Percentiles rank a stretch among this genome's conserved stretches.
phyloP scores from a whole-genome alignment of 2,329 filamentous ascomycete genomes.

The Botryotinia narcissicola region DNA sequence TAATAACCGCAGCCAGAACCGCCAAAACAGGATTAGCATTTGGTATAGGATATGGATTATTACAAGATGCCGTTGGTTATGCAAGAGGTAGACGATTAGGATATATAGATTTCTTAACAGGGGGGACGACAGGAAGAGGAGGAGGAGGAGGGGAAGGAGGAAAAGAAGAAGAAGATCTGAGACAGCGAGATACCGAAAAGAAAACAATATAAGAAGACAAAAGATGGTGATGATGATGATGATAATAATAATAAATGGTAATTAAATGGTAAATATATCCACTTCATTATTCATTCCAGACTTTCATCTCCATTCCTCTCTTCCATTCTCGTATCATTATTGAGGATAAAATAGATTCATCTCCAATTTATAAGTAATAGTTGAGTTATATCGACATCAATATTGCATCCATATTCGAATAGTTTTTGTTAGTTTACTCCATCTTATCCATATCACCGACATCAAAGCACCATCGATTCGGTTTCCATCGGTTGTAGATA shows the following conservation, averaged over 20 bases:
- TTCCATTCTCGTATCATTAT: neutral
- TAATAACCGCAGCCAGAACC: slow-evolving; percentile 72
- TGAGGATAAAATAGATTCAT: neutral
- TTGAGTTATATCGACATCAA: neutral
- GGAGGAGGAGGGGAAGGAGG: slow-evolving; percentile 11
- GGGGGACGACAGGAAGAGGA: slow-evolving; percentile 43
- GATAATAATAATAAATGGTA: neutral
- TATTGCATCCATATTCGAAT: neutral
- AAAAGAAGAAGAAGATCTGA: neutral
- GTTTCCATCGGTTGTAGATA: slow-evolving; percentile 6
- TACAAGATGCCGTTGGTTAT: slow-evolving; percentile 72
- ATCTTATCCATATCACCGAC: neutral
- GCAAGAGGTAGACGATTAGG: slow-evolving; percentile 68
- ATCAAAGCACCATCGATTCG: neutral
- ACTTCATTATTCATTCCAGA: neutral
- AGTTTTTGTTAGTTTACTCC: neutral
- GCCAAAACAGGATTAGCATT: slow-evolving; percentile 77
- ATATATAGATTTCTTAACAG: slow-evolving; percentile 68
- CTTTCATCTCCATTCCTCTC: neutral
- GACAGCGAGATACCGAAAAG: neutral
- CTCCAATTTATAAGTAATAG: neutral
- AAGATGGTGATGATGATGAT: neutral
- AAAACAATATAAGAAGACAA: neutral
- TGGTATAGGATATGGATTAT: slow-evolving; percentile 74
- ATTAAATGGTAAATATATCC: slow-evolving; percentile 6